phyloP scores from a whole-genome alignment of 805 yeast species.

The Jamesozyma jinghongensis region DNA sequence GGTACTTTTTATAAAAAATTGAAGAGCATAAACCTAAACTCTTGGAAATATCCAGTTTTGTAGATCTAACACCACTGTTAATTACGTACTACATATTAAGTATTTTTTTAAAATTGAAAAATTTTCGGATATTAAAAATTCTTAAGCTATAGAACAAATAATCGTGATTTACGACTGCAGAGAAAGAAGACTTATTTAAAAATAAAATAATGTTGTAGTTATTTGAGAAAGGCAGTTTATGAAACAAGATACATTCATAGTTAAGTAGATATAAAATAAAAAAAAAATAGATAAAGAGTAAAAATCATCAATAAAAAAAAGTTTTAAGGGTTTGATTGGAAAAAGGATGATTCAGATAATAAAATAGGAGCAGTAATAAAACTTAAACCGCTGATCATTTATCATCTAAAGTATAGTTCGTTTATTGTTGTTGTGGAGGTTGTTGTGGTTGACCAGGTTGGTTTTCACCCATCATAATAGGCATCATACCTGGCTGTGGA shows the following conservation, averaged over 20 bases:
- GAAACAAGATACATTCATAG: neutral
- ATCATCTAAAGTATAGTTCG: constrained; percentile 2
- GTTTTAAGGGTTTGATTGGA: neutral
- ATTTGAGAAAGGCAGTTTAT: too few species aligned
- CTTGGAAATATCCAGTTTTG: too few species aligned
- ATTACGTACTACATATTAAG: too few species aligned
- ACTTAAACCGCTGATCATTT: constrained; percentile 2
- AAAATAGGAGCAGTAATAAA: neutral
- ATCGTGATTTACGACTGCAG: too few species aligned
- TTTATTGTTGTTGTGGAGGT: constrained; percentile 8
- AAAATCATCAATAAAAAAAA: neutral
- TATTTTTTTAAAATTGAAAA: too few species aligned
- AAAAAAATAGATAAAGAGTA: neutral
- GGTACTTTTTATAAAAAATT: neutral
- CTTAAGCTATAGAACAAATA: too few species aligned
- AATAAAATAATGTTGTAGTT: too few species aligned
- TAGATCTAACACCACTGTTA: too few species aligned
- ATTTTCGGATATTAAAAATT: too few species aligned
- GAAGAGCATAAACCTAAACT: too few species aligned
- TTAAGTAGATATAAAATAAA: neutral
- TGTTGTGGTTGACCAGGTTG: constrained; percentile 8
- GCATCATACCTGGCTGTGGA: constrained; percentile 8
- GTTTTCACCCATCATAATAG: constrained; percentile 4
- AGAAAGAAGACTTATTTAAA: too few species aligned
- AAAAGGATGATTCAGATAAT: neutral